Evolutionary conservation across 495 filamentous ascomycete species (phyloP), one percentile per base, ranked within the genome.

Genomic region (Penicillium bialowiezense): DNA sequence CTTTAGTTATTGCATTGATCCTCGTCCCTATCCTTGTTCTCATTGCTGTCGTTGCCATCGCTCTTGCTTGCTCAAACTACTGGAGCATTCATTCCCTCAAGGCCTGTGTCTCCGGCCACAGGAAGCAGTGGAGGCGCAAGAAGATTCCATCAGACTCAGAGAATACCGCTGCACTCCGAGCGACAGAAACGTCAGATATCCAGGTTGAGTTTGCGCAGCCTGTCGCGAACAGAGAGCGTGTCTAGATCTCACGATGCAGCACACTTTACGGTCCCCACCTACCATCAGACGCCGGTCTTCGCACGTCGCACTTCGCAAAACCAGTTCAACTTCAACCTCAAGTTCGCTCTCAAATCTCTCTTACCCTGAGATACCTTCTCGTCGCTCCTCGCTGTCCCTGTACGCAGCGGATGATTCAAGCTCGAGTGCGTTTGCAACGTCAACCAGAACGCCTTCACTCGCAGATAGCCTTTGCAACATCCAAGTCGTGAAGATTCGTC

Each of bases 11-110:
- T 45, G 67, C 72, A 31, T 69, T 83, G 49, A 68, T 81, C 51
- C 59, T 83, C n/a, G 70, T 84, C 41, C 81, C 82, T 21, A 75
- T 79, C 41, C 60, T 69, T 44, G 61, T 80, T 32, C 66, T 79
- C 41, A 60, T 65, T 36, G 66, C 63, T 44, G 61, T 67, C 21
- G 71, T 78, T 49, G 69, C 64, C 40, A 43, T 78, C 21, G 74
- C 75, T 24, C 54, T 83, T 37, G 68, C 68, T 34, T 75, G 73
- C 43, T 69, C 67, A 10, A 63, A 67, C 12, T 68, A 60, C 56
- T 74, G 66, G 58, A 69, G 61, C 28, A 54, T 51, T 15, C 55
- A 56, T 29, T 51, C 48, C 32, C 24, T 36, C 37, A 47, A 32
- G 17, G 50, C 51, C 21, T 17, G 19, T 35, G 7, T 20, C 18